Percentiles rank a stretch among this genome's conserved stretches.
Evolutionary conservation across 441 rosid species (phyloP).

Genomic region (Sinapis alba): DNA sequence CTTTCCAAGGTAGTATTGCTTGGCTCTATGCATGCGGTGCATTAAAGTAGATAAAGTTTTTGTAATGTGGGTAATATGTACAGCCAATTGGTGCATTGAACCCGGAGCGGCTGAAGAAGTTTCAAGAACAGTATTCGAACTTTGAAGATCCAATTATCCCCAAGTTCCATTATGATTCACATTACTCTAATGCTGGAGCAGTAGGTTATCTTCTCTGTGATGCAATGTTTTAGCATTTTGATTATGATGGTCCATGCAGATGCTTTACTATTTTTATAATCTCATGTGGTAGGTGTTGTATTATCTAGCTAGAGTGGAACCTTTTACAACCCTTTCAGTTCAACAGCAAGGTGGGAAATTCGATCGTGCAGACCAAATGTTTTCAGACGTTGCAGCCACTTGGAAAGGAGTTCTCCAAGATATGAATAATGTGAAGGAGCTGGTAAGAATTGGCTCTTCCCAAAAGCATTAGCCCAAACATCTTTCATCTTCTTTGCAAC

Average conservation of each 20-base stretch:
- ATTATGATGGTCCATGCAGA: slow-evolving; percentile 1
- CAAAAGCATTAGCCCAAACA: slow-evolving; percentile 6
- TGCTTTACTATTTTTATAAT: slow-evolving; percentile 14
- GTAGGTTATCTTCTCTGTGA: slow-evolving; percentile 51
- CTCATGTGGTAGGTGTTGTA: slow-evolving; percentile 70
- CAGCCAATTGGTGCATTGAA: slow-evolving; percentile 97
- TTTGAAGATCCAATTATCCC: slow-evolving; percentile 95
- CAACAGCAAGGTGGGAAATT: slow-evolving; percentile 94
- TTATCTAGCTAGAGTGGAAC: slow-evolving; percentile 92
- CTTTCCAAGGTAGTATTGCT: slow-evolving; percentile 75
- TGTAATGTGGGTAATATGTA: slow-evolving; percentile 37
- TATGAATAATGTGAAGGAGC: slow-evolving; percentile 94
- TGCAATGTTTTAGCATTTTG: neutral
- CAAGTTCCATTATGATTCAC: slow-evolving; percentile 92
- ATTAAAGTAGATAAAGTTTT: slow-evolving; percentile 8
- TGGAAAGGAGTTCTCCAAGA: slow-evolving; percentile 95
- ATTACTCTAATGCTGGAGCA: slow-evolving; percentile 91
- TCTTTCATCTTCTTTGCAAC: slow-evolving; percentile 18
- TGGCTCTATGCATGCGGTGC: neutral
- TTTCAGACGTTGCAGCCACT: slow-evolving; percentile 80
- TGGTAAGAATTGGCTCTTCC: slow-evolving; percentile 50
- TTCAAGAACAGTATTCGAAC: slow-evolving; percentile 90
- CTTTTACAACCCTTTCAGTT: slow-evolving; percentile 87
- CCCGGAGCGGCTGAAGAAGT: slow-evolving; percentile 72
- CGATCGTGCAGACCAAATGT: slow-evolving; percentile 85